A percentile compares a stretch with the other conserved stretches of the same genome.
Conservation (phyloP, 306 rosid genomes). For the Urtica urens region DNA sequence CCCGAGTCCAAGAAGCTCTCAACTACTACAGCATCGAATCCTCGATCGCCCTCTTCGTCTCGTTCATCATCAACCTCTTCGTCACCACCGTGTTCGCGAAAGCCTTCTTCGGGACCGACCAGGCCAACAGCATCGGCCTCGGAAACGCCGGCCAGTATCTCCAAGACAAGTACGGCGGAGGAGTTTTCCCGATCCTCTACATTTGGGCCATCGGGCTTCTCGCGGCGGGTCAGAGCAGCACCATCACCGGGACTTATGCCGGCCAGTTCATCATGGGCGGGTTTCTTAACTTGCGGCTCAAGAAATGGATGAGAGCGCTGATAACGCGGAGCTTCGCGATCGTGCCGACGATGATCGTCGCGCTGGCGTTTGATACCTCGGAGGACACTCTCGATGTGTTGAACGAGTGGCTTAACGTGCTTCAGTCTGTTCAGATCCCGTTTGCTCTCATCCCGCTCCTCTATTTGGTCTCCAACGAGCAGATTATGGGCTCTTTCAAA, state of each 20-base stretch:
- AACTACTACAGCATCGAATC: slow-evolving; percentile 87
- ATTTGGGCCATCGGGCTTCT: slow-evolving; percentile 90
- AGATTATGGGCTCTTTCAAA: slow-evolving; percentile 74
- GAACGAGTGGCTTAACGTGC: slow-evolving; percentile 97
- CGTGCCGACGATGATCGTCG: slow-evolving; percentile 76
- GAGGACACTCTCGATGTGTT: slow-evolving; percentile 58
- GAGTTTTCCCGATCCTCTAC: slow-evolving; percentile 69
- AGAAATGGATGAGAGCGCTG: slow-evolving; percentile 85
- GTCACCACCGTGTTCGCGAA: slow-evolving; percentile 93
- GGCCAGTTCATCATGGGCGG: slow-evolving; percentile 99
- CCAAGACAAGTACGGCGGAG: slow-evolving; percentile 87
- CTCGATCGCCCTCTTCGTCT: slow-evolving; percentile 59
- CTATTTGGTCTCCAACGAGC: slow-evolving; percentile 85
- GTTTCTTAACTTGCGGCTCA: slow-evolving; percentile 69
- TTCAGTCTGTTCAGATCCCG: slow-evolving; percentile 93
- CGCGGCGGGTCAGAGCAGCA: slow-evolving; percentile 98
- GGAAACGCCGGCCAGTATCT: slow-evolving; percentile 86
- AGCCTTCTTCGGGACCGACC: slow-evolving; percentile 67
- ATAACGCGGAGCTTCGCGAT: slow-evolving; percentile 87
- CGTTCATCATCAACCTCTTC: slow-evolving; percentile 69
- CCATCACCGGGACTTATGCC: slow-evolving; percentile 95
- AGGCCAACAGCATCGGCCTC: slow-evolving; percentile 70
- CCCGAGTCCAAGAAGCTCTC: slow-evolving; percentile 84
- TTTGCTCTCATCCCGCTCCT: slow-evolving; percentile 95
- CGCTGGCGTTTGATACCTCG: slow-evolving; percentile 66